Conservation (phyloP, 2,329 filamentous ascomycete genomes). For the Talaromyces rugulosus region DNA sequence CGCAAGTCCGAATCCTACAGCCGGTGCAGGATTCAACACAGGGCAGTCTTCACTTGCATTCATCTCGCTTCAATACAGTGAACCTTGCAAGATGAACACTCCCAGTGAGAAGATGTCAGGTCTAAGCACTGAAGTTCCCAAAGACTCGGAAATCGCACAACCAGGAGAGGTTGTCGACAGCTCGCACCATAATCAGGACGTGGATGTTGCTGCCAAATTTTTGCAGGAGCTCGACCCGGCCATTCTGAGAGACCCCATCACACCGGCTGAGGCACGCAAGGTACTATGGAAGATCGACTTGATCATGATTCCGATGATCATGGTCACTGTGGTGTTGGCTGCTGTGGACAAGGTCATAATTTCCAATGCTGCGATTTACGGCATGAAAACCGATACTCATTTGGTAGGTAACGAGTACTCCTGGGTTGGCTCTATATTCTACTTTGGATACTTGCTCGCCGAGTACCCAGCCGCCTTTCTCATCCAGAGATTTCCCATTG, state of each 20-base stretch:
- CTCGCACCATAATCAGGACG: conserved; percentile 5
- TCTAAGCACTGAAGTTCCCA: conserved; percentile 7
- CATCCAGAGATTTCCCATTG: conserved; percentile 9
- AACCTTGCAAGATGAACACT: not conserved
- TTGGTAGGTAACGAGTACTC: conserved; percentile 10
- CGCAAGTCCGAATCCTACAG: not conserved
- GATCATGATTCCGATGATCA: conserved; percentile 22
- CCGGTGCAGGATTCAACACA: not conserved
- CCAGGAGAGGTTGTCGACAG: conserved; percentile 13
- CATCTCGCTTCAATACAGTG: not conserved
- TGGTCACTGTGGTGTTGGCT: conserved; percentile 20
- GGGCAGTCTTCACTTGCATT: not conserved
- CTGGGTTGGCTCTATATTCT: conserved; percentile 11
- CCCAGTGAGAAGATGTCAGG: conserved; percentile 2
- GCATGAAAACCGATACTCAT: conserved; percentile 7
- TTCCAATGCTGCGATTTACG: conserved; percentile 11
- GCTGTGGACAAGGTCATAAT: conserved; percentile 31
- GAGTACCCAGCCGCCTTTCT: conserved; percentile 7
- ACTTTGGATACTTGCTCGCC: conserved; percentile 10
- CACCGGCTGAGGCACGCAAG: conserved; percentile 18
- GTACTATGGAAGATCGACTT: conserved; percentile 25
- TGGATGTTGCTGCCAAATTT: conserved; percentile 27
- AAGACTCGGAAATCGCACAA: conserved; percentile 2
- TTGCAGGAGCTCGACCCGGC: conserved; percentile 21
- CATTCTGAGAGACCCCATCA: conserved; percentile 21